phyloP scores from a whole-genome alignment of 805 yeast genomes.

The Saccharomycopsis oosterbeekiorum region DNA sequence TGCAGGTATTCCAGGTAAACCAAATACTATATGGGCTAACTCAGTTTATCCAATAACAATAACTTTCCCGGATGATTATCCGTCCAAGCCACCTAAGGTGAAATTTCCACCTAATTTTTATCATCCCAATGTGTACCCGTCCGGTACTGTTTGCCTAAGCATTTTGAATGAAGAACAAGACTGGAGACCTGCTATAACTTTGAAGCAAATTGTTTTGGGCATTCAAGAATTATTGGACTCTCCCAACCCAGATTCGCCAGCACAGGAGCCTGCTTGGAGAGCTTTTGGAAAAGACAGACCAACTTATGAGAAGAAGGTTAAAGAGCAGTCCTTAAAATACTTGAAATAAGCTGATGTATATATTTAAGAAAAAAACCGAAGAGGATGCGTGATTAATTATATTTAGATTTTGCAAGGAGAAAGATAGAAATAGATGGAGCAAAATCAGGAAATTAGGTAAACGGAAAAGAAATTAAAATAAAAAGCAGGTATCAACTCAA shows the following conservation, averaged over 20 bases:
- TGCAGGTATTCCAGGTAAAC: constrained; percentile 93
- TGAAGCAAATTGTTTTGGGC: constrained; percentile 83
- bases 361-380: neutral
- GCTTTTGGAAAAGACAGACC: constrained; percentile 63
- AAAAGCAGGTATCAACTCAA: too few species aligned
- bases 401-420: neutral
- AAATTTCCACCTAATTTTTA: constrained; percentile 82
- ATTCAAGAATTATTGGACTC: constrained; percentile 81
- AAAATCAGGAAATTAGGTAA: too few species aligned
- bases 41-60: constrained; percentile 84
- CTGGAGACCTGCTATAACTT: constrained; percentile 95
- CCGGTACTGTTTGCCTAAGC: constrained; percentile 91
- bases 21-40: constrained; percentile 77
- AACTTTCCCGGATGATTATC: constrained; percentile 81
- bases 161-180: constrained; percentile 92
- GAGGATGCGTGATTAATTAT: neutral
- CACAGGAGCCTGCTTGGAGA: constrained; percentile 95
- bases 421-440: too few species aligned
- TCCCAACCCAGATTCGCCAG: constrained; percentile 94
- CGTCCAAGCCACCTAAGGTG: constrained; percentile 94
- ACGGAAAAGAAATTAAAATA: too few species aligned
- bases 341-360: constrained; percentile 27
- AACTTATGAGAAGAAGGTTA: constrained; percentile 65
- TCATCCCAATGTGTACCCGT: constrained; percentile 96
- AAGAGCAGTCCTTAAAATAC: constrained; percentile 71